Evolutionary conservation across 768 basidiomycete species (phyloP).

Genomic region (Boletus patriciae): DNA sequence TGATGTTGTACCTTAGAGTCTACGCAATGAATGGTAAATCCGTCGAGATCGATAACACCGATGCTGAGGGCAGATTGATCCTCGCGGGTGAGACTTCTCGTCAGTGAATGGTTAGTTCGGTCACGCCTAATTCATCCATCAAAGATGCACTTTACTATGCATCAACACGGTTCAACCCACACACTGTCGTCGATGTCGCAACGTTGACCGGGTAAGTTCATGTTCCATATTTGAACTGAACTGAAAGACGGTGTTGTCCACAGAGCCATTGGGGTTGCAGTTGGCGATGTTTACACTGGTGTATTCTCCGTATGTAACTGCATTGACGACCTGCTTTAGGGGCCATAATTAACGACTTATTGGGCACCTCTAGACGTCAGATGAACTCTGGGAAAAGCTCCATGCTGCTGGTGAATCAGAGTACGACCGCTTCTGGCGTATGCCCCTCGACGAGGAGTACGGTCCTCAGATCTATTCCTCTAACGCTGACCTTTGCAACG

Average conservation of each 20-base stretch:
- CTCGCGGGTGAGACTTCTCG: conserved; percentile 54
- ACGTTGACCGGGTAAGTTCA: conserved; percentile 71
- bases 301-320: conserved; percentile 63
- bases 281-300: conserved; percentile 76
- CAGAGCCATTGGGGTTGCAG: conserved; percentile 69
- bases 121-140: neutral
- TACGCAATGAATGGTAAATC: conserved; percentile 90
- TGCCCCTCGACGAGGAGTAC: conserved; percentile 85
- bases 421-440: conserved; percentile 85
- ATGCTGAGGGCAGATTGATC: conserved; percentile 77
- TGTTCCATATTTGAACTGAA: neutral
- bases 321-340: neutral
- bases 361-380: conserved; percentile 52
- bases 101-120: neutral
- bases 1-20: conserved; percentile 42
- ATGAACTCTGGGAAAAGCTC: conserved; percentile 70
- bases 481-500: conserved; percentile 81
- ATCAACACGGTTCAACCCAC: conserved; percentile 72
- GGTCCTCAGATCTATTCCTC: conserved; percentile 72
- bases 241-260: neutral
- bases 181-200: conserved; percentile 84
- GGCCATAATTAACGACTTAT: neutral
- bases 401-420: conserved; percentile 68
- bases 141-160: conserved; percentile 83
- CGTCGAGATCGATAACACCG: conserved; percentile 85